Evolutionary conservation across 108 stramenopile species (phyloP).

Genomic region (Fragilariopsis cylindrus): DNA sequence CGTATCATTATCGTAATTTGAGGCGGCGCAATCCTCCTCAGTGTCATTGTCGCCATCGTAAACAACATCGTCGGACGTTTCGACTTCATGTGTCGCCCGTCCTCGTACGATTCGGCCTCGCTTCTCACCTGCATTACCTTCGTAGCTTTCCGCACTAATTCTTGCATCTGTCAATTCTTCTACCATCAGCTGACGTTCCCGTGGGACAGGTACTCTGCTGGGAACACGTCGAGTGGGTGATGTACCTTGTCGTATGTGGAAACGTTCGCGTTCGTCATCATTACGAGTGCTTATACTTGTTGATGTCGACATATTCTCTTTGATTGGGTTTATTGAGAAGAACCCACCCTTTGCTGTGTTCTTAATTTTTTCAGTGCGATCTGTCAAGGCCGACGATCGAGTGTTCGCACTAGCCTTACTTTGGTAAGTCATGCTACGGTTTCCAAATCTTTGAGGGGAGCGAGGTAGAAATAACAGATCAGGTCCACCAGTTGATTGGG

Average conservation of each 20-base stretch:
- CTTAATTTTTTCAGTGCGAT: slow-evolving; percentile 38
- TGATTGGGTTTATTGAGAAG: slow-evolving; percentile 22
- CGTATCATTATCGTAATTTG: slow-evolving; percentile 11
- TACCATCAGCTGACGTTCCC: slow-evolving; percentile 47
- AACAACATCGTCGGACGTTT: slow-evolving; percentile 2
- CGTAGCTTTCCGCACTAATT: slow-evolving; percentile 36
- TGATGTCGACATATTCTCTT: slow-evolving; percentile 13
- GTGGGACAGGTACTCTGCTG: slow-evolving; percentile 24
- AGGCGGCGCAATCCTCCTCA: slow-evolving; percentile 14
- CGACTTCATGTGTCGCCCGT: neutral
- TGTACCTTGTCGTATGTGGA: neutral
- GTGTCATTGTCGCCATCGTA: slow-evolving; percentile 29
- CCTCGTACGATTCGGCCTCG: slow-evolving; percentile 25
- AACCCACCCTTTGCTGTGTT: slow-evolving; percentile 25
- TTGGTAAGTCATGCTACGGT: slow-evolving; percentile 24
- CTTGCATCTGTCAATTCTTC: slow-evolving; percentile 45
- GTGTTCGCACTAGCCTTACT: slow-evolving; percentile 34
- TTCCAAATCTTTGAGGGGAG: slow-evolving; percentile 14
- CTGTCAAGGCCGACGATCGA: slow-evolving; percentile 28
- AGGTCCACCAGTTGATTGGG: neutral
- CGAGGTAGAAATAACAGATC: slow-evolving; percentile 2
- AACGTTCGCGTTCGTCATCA: neutral
- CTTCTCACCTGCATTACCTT: slow-evolving; percentile 15
- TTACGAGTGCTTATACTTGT: slow-evolving; percentile 23
- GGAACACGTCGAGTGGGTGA: slow-evolving; percentile 7